phyloP scores from a whole-genome alignment of 140 eudicot genomes.

The Erigeron philadelphicus region DNA sequence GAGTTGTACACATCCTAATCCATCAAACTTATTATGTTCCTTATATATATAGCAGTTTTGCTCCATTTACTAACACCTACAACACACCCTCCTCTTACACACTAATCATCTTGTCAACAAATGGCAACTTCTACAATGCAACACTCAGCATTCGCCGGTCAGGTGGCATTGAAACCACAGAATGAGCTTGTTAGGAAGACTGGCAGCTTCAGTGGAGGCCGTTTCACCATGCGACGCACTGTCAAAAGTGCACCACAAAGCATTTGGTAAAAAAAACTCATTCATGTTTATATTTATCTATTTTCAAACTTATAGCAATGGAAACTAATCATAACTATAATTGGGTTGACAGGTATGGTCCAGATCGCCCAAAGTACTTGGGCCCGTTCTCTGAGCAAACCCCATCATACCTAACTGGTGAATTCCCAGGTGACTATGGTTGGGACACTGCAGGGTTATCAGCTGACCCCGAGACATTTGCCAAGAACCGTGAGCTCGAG shows the following conservation, averaged over 20 bases:
- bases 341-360: constrained; percentile 61
- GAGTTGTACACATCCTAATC: constrained; percentile 52
- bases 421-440: constrained; percentile 93
- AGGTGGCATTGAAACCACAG: constrained; percentile 46
- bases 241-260: constrained; percentile 80
- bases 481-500: constrained; percentile 88
- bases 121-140: constrained; percentile 85
- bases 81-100: constrained; percentile 18
- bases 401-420: constrained; percentile 91
- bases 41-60: constrained; percentile 25
- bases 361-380: constrained; percentile 82
- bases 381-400: constrained; percentile 95
- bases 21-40: constrained; percentile 26
- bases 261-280: constrained; percentile 53
- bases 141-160: constrained; percentile 67
- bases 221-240: constrained; percentile 85
- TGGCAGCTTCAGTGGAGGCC: constrained; percentile 55
- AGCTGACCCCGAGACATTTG: constrained; percentile 90
- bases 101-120: constrained; percentile 10
- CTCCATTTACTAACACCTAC: not conserved
- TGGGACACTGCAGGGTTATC: constrained; percentile 96
- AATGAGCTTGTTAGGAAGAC: constrained; percentile 52
- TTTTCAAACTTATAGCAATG: not conserved
- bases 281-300: not conserved
- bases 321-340: not conserved